Conservation (phyloP, 1,284 basidiomycete genomes). For the Marasmius oreades region DNA sequence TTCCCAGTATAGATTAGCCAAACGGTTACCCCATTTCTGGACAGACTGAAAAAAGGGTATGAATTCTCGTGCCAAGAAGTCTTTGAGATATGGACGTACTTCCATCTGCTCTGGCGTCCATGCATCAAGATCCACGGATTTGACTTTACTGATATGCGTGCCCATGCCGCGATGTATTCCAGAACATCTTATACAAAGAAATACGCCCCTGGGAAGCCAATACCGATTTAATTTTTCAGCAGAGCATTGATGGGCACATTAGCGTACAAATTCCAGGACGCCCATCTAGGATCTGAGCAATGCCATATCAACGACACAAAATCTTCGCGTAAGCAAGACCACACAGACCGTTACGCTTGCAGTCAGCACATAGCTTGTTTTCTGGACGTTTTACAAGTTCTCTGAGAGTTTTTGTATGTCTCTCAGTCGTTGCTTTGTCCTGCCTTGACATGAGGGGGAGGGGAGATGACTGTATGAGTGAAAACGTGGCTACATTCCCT, state of each 20-base stretch:
- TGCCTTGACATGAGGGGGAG: constrained; percentile 56
- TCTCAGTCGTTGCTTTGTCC: constrained; percentile 83
- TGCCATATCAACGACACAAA: constrained; percentile 10
- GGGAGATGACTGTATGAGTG: constrained; percentile 17
- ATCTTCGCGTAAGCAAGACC: not conserved
- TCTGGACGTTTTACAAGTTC: constrained; percentile 86
- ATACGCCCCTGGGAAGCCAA: constrained; percentile 68
- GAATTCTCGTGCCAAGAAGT: not conserved
- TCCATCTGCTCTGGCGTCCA: constrained; percentile 99
- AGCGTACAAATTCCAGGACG: constrained; percentile 91
- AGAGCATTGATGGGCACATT: not conserved
- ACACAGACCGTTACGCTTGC: constrained; percentile 82
- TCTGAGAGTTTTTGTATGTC: constrained; percentile 71
- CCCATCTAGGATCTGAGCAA: constrained; percentile 91
- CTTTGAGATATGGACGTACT: constrained; percentile 41
- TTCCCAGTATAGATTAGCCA: constrained; percentile 97
- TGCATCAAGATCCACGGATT: constrained; percentile 95
- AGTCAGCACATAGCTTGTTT: constrained; percentile 94
- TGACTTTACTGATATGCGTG: constrained; percentile 95
- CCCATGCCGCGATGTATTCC: constrained; percentile 98
- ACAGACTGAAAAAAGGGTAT: constrained; percentile 53
- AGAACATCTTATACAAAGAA: constrained; percentile 96
- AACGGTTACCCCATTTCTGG: constrained; percentile 91
- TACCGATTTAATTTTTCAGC: not conserved
- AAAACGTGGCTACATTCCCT: constrained; percentile 1